Evolutionary conservation across 2,329 filamentous ascomycete species (phyloP).

Genomic region (Aspergillus oerlinghausenensis): DNA sequence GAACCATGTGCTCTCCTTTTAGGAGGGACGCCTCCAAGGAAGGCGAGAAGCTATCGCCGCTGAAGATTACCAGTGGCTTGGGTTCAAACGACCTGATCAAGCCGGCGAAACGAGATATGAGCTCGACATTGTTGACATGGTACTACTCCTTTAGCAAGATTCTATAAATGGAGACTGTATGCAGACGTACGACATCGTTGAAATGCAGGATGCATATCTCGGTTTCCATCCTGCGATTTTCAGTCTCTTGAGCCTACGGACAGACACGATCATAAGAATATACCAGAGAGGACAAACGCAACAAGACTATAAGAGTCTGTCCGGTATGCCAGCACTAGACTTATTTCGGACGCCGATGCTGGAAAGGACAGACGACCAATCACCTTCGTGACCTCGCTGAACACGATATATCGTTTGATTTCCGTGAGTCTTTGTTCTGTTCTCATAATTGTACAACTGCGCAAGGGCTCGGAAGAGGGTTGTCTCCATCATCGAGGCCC

Average conservation of each 20-base stretch:
- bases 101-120: background rate
- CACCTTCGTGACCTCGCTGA: background rate
- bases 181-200: background rate
- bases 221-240: background rate
- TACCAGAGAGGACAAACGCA: background rate
- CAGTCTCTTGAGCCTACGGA: background rate
- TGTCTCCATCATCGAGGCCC: background rate
- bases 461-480: background rate
- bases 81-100: background rate
- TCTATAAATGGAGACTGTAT: background rate
- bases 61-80: slow-evolving; percentile 8
- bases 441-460: too few species aligned
- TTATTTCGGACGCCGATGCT: background rate
- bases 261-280: background rate
- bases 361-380: background rate
- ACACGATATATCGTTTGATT: too few species aligned
- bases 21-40: slow-evolving; percentile 14
- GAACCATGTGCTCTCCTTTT: slow-evolving; percentile 13
- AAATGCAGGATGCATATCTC: background rate
- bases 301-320: background rate
- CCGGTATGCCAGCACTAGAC: background rate
- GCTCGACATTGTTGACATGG: background rate
- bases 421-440: too few species aligned
- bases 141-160: background rate
- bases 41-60: slow-evolving; percentile 15